Percentiles rank a stretch among this genome's conserved stretches.
These are phyloP conservation scores for Ascochyta rabiei DNA, from an alignment of 2,329 filamentous ascomycete genomes.

Conservation along the genomic window DNA sequence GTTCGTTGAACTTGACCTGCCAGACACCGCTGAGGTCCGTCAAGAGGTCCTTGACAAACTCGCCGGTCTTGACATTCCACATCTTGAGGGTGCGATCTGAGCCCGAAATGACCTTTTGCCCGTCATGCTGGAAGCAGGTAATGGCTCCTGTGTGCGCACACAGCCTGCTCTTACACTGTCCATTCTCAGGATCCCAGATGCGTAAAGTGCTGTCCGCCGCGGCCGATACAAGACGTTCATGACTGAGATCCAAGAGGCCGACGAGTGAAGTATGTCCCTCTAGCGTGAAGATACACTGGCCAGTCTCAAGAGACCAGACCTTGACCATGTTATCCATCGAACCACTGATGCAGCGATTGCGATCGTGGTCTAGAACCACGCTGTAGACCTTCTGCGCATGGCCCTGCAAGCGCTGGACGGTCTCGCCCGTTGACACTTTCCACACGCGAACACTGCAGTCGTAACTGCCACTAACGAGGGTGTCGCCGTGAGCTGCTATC, in stretches of 20 bases:
- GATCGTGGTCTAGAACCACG: conserved; percentile 88
- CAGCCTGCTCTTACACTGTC: conserved; percentile 86
- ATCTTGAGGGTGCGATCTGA: conserved; percentile 96
- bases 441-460: conserved; percentile 94
- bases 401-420: conserved; percentile 80
- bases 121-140: conserved; percentile 98
- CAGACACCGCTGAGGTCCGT: conserved; percentile 96
- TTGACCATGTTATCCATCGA: conserved; percentile 99
- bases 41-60: conserved; percentile 89
- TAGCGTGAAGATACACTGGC: conserved; percentile 82
- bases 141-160: conserved; percentile 96
- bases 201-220: conserved; percentile 93
- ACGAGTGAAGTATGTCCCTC: conserved; percentile 94
- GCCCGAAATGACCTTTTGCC: conserved; percentile 93
- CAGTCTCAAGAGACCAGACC: conserved; percentile 93
- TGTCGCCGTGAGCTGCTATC: conserved; percentile 93
- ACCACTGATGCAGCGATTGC: conserved; percentile 94
- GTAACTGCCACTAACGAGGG: conserved; percentile 95
- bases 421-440: conserved; percentile 95
- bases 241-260: conserved; percentile 85
- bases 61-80: conserved; percentile 94
- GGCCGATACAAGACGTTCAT: conserved; percentile 89
- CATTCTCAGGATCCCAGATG: conserved; percentile 95
- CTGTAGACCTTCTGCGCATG: conserved; percentile 96
- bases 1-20: conserved; percentile 98